Evolutionary conservation across 2,329 filamentous ascomycete genomes (phyloP).

Genomic region (Penicillium sp.): DNA sequence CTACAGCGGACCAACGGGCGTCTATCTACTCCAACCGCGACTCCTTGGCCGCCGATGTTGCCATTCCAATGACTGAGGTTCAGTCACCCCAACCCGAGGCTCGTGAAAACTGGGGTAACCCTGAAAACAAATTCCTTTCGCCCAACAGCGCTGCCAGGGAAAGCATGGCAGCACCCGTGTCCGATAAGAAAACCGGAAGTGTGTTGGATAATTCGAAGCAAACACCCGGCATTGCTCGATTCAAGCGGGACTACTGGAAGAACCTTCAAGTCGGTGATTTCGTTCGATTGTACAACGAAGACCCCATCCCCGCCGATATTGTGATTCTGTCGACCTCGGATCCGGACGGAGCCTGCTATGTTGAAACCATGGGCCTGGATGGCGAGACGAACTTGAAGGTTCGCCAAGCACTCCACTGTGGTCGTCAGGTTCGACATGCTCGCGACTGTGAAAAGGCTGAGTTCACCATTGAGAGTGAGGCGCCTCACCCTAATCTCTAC

Average conservation of each 20-base stretch:
- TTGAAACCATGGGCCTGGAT: constrained; percentile 97
- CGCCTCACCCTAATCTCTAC: constrained; percentile 90
- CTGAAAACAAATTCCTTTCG: constrained; percentile 34
- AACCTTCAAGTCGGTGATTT: constrained; percentile 94
- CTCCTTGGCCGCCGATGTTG: constrained; percentile 53
- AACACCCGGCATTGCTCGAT: constrained; percentile 70
- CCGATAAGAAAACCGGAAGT: constrained; percentile 57
- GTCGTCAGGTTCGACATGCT: constrained; percentile 79
- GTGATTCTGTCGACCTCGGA: constrained; percentile 93
- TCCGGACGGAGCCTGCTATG: constrained; percentile 89
- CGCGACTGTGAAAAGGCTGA: constrained; percentile 87
- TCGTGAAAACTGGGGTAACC: constrained; percentile 41
- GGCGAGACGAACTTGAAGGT: constrained; percentile 98
- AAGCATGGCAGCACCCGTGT: constrained; percentile 27
- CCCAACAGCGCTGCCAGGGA: constrained; percentile 32
- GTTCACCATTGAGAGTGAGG: constrained; percentile 86
- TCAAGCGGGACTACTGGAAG: constrained; percentile 95
- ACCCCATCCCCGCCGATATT: constrained; percentile 91
- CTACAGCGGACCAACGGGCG: constrained; percentile 55
- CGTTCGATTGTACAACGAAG: constrained; percentile 92
- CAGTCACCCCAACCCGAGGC: constrained; percentile 70
- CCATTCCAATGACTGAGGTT: constrained; percentile 95
- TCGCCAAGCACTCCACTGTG: constrained; percentile 83
- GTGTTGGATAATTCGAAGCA: constrained; percentile 72
- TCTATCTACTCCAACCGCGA: constrained; percentile 57